phyloP scores from a whole-genome alignment of 2,329 filamentous ascomycete genomes.

The Parasarocladium wereldwijsianum region DNA sequence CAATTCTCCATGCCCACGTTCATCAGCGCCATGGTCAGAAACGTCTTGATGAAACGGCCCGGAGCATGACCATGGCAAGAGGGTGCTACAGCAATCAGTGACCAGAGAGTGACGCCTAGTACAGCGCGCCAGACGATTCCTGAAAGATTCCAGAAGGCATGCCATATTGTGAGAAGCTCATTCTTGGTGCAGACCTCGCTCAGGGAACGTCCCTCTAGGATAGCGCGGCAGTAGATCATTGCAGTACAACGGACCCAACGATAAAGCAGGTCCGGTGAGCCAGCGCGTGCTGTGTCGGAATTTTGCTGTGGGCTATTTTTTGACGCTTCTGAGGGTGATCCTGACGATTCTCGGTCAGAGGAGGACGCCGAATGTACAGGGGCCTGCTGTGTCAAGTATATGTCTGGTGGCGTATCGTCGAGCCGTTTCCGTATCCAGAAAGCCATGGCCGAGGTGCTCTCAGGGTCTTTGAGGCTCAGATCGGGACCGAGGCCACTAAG shows the following conservation, averaged over 20 bases:
- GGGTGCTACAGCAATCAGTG: conserved; percentile 26
- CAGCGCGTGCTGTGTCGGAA: conserved; percentile 1
- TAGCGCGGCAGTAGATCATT: conserved; percentile 31
- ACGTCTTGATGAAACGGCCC: conserved; percentile 29
- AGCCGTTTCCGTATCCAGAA: not conserved
- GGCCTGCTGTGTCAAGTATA: too few relatives aligned
- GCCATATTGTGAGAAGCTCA: conserved; percentile 23
- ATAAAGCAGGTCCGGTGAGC: conserved; percentile 28
- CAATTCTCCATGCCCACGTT: conserved; percentile 33
- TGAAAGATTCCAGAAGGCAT: conserved; percentile 25
- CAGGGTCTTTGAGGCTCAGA: conserved; percentile 3
- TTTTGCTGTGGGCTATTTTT: too few relatives aligned
- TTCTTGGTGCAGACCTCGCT: conserved; percentile 20
- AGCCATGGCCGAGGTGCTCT: conserved; percentile 1
- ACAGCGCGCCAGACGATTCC: conserved; percentile 30
- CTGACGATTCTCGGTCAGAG: too few relatives aligned
- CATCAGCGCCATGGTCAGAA: conserved; percentile 26
- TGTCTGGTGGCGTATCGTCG: not conserved
- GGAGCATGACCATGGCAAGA: conserved; percentile 22
- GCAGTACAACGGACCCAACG: conserved; percentile 29
- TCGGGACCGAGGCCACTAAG: conserved; percentile 9
- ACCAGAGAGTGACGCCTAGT: conserved; percentile 35
- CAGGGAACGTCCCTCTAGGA: conserved; percentile 26
- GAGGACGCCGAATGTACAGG: too few relatives aligned
- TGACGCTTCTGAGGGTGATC: too few relatives aligned